These are phyloP conservation scores for Prosopis cineraria DNA, from an alignment of 306 rosid species.

Conservation along the genomic window DNA sequence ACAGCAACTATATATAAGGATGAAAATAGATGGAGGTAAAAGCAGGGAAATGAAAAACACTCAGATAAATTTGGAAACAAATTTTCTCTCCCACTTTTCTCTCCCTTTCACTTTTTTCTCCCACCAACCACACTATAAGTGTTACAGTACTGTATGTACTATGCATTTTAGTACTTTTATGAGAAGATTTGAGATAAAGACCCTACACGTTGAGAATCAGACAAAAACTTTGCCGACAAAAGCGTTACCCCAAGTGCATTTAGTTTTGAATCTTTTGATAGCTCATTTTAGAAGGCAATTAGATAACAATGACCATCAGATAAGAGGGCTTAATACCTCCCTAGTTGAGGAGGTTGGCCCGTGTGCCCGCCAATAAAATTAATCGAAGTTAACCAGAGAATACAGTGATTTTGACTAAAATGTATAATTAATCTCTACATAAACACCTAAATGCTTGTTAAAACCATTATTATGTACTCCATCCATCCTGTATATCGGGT, in stretches of 20 bases:
- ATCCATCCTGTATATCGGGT: no score
- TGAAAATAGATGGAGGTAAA: no score
- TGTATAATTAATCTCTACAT: background rate
- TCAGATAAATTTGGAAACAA: no score
- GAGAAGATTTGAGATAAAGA: background rate
- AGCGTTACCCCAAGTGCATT: background rate
- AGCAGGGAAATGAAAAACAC: no score
- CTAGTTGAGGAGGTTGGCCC: no score
- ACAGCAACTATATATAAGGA: no score
- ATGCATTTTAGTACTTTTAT: background rate
- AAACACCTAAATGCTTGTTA: slow-evolving; percentile 22
- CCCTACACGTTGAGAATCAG: background rate
- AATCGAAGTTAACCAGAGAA: background rate
- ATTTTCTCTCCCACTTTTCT: no score
- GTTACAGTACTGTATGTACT: background rate
- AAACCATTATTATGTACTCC: background rate
- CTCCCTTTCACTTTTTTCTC: no score
- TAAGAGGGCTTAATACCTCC: no score
- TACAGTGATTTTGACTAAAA: background rate
- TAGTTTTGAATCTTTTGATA: background rate
- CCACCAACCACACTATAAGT: no score
- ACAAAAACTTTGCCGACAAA: background rate
- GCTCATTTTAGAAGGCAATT: background rate
- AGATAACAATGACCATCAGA: background rate
- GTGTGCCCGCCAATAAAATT: no score